phyloP scores from a whole-genome alignment of 371 early-diverging fungal genomes.

The Haplosporangium sp. region DNA sequence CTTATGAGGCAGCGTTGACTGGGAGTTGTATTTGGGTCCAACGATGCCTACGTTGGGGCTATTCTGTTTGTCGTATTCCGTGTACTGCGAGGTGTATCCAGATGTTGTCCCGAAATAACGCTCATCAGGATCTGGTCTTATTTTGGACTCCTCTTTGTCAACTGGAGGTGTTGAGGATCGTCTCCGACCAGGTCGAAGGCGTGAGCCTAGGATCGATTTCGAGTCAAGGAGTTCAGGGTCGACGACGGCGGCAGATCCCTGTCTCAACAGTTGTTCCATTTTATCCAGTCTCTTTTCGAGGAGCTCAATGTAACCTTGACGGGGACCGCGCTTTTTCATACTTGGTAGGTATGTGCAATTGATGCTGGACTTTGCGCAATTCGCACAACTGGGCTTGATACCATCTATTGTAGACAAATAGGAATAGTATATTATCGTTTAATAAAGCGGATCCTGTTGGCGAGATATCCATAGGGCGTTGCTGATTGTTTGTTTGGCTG shows the following conservation, averaged over 20 bases:
- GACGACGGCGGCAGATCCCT: slow-evolving; percentile 41
- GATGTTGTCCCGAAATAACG: slow-evolving; percentile 45
- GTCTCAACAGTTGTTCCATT: slow-evolving; percentile 69
- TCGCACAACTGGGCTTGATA: slow-evolving; percentile 80
- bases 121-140: slow-evolving; percentile 21
- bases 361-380: slow-evolving; percentile 74
- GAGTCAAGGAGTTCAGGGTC: slow-evolving; percentile 51
- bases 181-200: slow-evolving; percentile 32
- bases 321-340: slow-evolving; percentile 82
- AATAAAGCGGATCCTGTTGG: too few relatives aligned
- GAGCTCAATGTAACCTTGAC: slow-evolving; percentile 81
- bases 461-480: background rate
- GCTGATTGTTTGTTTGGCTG: background rate
- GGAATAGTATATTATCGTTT: background rate
- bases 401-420: slow-evolving; percentile 65
- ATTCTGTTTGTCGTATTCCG: slow-evolving; percentile 24
- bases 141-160: slow-evolving; percentile 4
- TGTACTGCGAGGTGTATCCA: slow-evolving; percentile 23
- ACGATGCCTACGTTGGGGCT: background rate
- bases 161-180: slow-evolving; percentile 11
- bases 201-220: slow-evolving; percentile 31
- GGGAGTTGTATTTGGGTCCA: slow-evolving; percentile 22
- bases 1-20: slow-evolving; percentile 11
- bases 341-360: slow-evolving; percentile 81
- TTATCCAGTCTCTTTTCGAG: slow-evolving; percentile 76